These are phyloP conservation scores for Grosmannia huntii DNA, from an alignment of 2,329 filamentous ascomycete genomes.

Conservation along the genomic window DNA sequence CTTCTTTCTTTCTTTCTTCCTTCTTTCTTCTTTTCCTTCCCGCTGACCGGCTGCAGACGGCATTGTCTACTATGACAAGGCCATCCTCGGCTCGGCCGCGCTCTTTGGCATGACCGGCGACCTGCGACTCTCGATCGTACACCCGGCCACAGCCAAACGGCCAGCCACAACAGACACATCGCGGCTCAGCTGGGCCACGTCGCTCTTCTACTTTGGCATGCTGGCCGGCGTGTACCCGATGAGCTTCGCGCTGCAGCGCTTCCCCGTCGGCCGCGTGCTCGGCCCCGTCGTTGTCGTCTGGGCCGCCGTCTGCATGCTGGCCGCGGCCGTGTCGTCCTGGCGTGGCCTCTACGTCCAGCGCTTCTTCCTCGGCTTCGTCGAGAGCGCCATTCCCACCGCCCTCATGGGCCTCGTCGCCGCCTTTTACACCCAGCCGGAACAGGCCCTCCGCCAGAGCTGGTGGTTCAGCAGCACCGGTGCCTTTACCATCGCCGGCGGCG, in stretches of 20 bases:
- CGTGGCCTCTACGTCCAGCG: slow-evolving; percentile 53
- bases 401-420: slow-evolving; percentile 52
- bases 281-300: slow-evolving; percentile 52
- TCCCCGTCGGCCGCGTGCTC: slow-evolving; percentile 51
- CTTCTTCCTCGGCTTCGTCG: slow-evolving; percentile 51
- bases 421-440: slow-evolving; percentile 54
- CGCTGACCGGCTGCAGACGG: slow-evolving; percentile 28
- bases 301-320: slow-evolving; percentile 51
- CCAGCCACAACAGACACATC: slow-evolving; percentile 51
- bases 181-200: slow-evolving; percentile 64
- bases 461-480: slow-evolving; percentile 51
- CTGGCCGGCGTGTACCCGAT: slow-evolving; percentile 61
- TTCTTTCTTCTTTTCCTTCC: not conserved
- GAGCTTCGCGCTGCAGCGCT: slow-evolving; percentile 57
- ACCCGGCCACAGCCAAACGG: slow-evolving; percentile 17
- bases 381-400: slow-evolving; percentile 51
- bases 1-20: not conserved
- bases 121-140: slow-evolving; percentile 42
- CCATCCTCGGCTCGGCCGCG: slow-evolving; percentile 59
- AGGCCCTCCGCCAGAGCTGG: slow-evolving; percentile 51
- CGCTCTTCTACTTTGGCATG: slow-evolving; percentile 72
- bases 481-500: slow-evolving; percentile 50
- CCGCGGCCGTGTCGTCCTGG: slow-evolving; percentile 21
- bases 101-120: slow-evolving; percentile 64
- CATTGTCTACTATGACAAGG: slow-evolving; percentile 60